These are phyloP conservation scores for Neofusicoccum laricinum DNA, from an alignment of 2,329 filamentous ascomycete genomes.

Conservation along the genomic window DNA sequence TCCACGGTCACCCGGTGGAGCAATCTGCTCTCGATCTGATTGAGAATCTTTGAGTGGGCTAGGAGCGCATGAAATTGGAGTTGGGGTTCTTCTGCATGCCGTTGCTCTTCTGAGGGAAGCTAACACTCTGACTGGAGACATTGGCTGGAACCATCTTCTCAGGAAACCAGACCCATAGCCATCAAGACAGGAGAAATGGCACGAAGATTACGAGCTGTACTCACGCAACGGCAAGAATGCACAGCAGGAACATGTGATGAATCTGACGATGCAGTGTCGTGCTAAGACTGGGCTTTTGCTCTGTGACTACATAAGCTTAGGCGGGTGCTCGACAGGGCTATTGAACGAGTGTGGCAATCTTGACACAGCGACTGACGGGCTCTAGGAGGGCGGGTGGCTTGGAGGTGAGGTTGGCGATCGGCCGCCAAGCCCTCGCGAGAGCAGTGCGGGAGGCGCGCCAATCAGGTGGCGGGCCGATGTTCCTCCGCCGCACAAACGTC, in stretches of 20 bases:
- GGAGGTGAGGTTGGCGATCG: conserved; percentile 5
- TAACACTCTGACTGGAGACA: too few relatives aligned
- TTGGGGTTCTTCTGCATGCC: not conserved
- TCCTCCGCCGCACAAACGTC: conserved; percentile 17
- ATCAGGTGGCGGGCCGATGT: conserved; percentile 15
- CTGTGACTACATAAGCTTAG: not conserved
- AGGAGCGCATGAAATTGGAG: not conserved
- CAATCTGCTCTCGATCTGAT: not conserved
- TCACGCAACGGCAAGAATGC: too few relatives aligned
- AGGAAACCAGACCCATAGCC: too few relatives aligned
- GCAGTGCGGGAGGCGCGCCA: conserved; percentile 2
- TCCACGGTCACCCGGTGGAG: not conserved
- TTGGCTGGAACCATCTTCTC: too few relatives aligned
- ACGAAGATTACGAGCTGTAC: too few relatives aligned
- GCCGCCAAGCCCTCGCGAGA: conserved; percentile 8
- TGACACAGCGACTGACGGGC: too few relatives aligned
- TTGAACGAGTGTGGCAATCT: not conserved
- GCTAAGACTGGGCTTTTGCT: not conserved
- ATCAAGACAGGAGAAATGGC: too few relatives aligned
- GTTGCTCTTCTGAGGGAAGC: not conserved
- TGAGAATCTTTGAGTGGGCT: not conserved
- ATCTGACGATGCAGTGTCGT: too few relatives aligned
- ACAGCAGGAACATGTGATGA: too few relatives aligned
- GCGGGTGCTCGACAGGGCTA: not conserved
- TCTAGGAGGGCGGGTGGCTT: too few relatives aligned